Evolutionary conservation across 106 monocot species (phyloP).

Genomic region (Triglochin maritima): DNA sequence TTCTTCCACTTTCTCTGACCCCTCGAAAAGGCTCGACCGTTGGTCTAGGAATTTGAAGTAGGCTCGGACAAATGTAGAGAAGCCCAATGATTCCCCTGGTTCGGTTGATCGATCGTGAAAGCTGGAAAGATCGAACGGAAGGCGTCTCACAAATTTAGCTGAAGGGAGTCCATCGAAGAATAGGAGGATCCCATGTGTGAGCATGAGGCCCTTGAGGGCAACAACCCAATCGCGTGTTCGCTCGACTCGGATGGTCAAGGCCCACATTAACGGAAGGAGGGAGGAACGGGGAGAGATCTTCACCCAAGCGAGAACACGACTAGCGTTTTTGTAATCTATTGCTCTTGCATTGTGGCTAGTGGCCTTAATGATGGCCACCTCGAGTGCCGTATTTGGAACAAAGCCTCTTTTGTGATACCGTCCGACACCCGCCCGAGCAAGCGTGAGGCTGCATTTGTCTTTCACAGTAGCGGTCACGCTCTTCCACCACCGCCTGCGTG

Average conservation of each 20-base stretch:
- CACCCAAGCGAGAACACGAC: constrained; percentile 56
- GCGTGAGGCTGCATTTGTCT: constrained; percentile 47
- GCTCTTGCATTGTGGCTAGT: constrained; percentile 67
- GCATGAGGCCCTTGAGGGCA: constrained; percentile 67
- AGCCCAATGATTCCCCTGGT: background rate
- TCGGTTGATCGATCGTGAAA: constrained; percentile 46
- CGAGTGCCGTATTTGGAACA: constrained; percentile 20
- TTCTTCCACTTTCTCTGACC: background rate
- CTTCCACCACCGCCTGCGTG: constrained; percentile 41
- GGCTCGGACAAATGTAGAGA: constrained; percentile 62
- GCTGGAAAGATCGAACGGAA: constrained; percentile 68
- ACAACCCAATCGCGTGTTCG: constrained; percentile 69
- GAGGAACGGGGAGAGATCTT: constrained; percentile 40
- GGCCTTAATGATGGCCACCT: constrained; percentile 39
- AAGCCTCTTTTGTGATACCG: background rate
- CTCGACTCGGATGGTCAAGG: constrained; percentile 37
- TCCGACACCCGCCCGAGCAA: constrained; percentile 9
- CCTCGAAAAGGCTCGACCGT: constrained; percentile 25
- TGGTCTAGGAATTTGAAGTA: constrained; percentile 74
- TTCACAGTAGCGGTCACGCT: constrained; percentile 33
- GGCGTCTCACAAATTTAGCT: constrained; percentile 19
- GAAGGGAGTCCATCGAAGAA: constrained; percentile 6
- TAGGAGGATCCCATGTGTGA: constrained; percentile 65
- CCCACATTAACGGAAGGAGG: constrained; percentile 35
- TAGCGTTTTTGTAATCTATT: constrained; percentile 60